These are phyloP conservation scores for Vishniacozyma victoriae DNA, from an alignment of 768 basidiomycete species.

Conservation along the genomic window DNA sequence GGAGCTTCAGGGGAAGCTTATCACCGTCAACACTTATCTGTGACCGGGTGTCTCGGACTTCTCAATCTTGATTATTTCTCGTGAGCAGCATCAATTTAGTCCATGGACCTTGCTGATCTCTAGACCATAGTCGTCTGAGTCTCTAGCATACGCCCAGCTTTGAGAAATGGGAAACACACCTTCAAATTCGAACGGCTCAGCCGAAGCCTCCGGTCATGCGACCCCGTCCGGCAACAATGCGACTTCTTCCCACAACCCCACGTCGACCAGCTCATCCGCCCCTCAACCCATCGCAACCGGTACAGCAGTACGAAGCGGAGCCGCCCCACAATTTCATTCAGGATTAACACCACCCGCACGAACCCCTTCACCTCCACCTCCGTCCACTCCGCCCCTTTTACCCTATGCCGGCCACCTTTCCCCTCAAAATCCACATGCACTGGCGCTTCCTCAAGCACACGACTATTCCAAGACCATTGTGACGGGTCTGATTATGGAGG, in stretches of 20 bases:
- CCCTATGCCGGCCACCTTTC: constrained; percentile 43
- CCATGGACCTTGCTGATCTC: too few species aligned
- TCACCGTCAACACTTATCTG: too few species aligned
- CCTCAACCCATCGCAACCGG: not conserved
- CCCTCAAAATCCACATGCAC: constrained; percentile 42
- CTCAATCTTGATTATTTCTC: too few species aligned
- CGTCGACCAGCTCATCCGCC: too few species aligned
- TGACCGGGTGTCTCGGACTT: too few species aligned
- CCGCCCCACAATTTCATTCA: constrained; percentile 23
- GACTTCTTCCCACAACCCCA: not conserved
- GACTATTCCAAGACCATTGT: constrained; percentile 89
- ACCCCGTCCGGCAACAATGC: not conserved
- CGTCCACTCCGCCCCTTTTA: constrained; percentile 36
- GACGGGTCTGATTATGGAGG: constrained; percentile 77
- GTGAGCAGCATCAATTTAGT: too few species aligned
- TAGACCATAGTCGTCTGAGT: too few species aligned
- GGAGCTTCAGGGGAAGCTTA: too few species aligned
- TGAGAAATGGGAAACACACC: constrained; percentile 20
- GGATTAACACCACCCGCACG: constrained; percentile 28
- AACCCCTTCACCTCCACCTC: constrained; percentile 34
- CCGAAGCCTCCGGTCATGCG: not conserved
- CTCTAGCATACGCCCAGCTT: too few species aligned
- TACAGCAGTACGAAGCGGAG: not conserved
- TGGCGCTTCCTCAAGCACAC: constrained; percentile 46
- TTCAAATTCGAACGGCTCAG: constrained; percentile 4